Evolutionary conservation across 257 asterid genomes (phyloP).

Genomic region (Solanum sejunctum): DNA sequence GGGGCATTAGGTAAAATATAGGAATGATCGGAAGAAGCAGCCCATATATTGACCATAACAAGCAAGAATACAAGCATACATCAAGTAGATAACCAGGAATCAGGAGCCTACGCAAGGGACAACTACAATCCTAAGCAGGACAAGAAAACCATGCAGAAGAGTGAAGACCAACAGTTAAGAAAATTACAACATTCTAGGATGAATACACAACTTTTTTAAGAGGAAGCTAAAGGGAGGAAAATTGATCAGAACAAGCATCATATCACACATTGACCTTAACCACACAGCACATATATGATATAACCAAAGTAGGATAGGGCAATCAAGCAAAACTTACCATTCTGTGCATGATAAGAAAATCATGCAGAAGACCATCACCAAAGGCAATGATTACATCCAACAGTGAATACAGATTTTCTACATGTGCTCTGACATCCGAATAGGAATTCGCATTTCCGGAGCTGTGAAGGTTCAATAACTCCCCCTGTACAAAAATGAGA

Average conservation of each 20-base stretch:
- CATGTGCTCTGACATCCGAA: constrained; percentile 25
- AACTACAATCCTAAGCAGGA: constrained; percentile 54
- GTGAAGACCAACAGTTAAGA: constrained; percentile 44
- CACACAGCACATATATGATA: not conserved
- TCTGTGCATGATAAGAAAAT: constrained; percentile 51
- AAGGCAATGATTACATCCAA: constrained; percentile 42
- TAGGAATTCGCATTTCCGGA: constrained; percentile 7
- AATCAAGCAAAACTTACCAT: constrained; percentile 36
- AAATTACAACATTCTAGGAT: constrained; percentile 31
- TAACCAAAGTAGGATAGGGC: not conserved
- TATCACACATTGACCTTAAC: not conserved
- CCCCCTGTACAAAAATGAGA: constrained; percentile 38
- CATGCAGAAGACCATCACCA: constrained; percentile 57
- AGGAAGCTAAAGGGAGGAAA: not conserved
- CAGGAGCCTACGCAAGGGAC: not conserved
- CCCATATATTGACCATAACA: not conserved
- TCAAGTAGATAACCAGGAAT: not conserved
- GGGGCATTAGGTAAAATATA: not conserved
- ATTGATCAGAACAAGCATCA: not conserved
- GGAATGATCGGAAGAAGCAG: not conserved
- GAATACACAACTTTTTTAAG: constrained; percentile 14
- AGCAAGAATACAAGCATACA: not conserved
- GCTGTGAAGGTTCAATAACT: constrained; percentile 34
- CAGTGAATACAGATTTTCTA: constrained; percentile 32
- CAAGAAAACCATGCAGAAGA: constrained; percentile 38